Evolutionary conservation across 2,329 filamentous ascomycete genomes (phyloP).

Genomic region (Plectosphaerella cucumerina): DNA sequence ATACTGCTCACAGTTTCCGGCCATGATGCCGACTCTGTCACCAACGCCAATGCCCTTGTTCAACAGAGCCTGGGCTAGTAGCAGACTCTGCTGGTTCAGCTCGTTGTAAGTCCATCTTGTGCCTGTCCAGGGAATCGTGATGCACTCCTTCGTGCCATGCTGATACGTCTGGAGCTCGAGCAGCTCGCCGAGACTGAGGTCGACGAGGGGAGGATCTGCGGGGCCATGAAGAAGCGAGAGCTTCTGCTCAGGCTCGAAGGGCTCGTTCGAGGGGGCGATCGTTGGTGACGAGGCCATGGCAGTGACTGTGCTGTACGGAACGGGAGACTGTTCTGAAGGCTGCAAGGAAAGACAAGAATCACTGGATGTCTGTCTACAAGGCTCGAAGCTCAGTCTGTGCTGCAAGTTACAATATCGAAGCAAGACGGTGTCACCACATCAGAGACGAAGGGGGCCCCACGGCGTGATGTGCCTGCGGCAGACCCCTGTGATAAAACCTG

Average conservation of each 20-base stretch:
- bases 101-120: constrained; percentile 69
- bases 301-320: no score
- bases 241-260: constrained; percentile 27
- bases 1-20: constrained; percentile 79
- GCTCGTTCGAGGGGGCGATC: constrained; percentile 15
- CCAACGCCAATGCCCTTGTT: constrained; percentile 63
- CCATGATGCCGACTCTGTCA: constrained; percentile 72
- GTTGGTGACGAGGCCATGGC: neutral
- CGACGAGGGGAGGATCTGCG: constrained; percentile 63
- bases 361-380: no score
- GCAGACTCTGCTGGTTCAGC: constrained; percentile 57
- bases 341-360: no score
- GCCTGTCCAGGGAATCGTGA: constrained; percentile 73
- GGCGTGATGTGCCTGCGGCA: no score
- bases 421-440: no score
- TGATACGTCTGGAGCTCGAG: constrained; percentile 66
- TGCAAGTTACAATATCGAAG: no score
- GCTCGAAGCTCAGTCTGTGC: no score
- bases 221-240: constrained; percentile 64
- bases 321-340: no score
- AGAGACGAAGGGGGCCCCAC: no score
- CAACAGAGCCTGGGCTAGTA: constrained; percentile 61
- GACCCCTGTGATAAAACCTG: no score
- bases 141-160: constrained; percentile 61
- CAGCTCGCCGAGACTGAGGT: constrained; percentile 69